phyloP scores from a whole-genome alignment of 352 stramenopile genomes.

The Pythium volutum region DNA sequence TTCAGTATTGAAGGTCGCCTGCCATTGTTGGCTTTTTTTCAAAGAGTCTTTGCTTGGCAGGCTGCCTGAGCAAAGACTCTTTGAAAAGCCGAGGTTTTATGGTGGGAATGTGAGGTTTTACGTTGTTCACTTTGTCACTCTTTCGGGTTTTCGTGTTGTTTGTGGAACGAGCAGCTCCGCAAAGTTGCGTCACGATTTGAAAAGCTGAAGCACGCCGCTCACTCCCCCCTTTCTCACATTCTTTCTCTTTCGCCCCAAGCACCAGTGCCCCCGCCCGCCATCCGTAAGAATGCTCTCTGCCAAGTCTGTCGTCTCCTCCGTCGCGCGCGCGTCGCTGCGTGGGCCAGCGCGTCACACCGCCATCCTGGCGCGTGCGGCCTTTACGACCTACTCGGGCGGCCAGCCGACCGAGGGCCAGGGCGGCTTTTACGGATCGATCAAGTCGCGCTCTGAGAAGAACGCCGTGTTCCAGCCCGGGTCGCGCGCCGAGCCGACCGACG shows the following conservation, averaged over 20 bases:
- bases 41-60: no score
- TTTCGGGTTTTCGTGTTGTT: no score
- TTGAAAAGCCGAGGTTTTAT: no score
- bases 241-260: neutral
- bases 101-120: no score
- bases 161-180: neutral
- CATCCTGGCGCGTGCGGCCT: conserved; percentile 17
- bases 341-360: neutral
- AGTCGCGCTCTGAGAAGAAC: conserved; percentile 65
- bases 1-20: no score
- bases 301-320: conserved; percentile 1
- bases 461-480: conserved; percentile 63
- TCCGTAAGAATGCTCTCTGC: conserved; percentile 7
- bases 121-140: no score
- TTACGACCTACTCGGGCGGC: conserved; percentile 87
- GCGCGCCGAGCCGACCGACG: conserved; percentile 59
- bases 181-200: no score
- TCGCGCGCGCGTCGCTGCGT: conserved; percentile 10
- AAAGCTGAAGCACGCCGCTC: conserved; percentile 11
- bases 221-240: neutral
- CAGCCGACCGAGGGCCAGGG: conserved; percentile 88
- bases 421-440: conserved; percentile 88
- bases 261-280: no score
- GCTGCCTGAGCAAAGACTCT: no score
- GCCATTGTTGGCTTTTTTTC: no score